Evolutionary conservation across 2,329 filamentous ascomycete genomes (phyloP), one percentile per base, ranked within the genome.

Genomic region (Nigrograna mackinnonii): DNA sequence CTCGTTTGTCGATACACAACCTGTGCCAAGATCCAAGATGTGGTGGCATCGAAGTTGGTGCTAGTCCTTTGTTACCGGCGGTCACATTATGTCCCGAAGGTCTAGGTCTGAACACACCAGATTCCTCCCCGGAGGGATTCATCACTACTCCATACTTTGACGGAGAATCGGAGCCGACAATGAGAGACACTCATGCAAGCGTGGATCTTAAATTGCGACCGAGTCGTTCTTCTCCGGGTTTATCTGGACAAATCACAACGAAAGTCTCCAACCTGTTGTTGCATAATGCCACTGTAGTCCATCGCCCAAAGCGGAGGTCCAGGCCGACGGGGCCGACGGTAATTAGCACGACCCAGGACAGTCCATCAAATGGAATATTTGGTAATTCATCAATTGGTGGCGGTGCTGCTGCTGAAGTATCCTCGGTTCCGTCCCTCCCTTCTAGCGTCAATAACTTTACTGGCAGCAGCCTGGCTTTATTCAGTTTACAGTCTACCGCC

Each of bases 161-260:
- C 51, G 63, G 65, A 36, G 63, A 66, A 31, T 67, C 61, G 7
- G 64, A 67, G 22, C 64, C 60, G 6, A 47, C 51, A 16, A 44
- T 57, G 34, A 42, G 39, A 20, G 22, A 37, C 4, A 22, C 43
- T 41, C n/a, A 44, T 44, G 14, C 45, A 47, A 22, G 44, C 52
- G 19, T 30, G 37, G 4, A 32, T 39, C 11, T 31, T 65, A 16
- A 54, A 61, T 14, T n/a, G n/a, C n/a, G n/a, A n/a, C 46, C 47
- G 6, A 66, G 57, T 32, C 56, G 50, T 22, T 67, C 65, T 0
- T 59, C 58, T 11, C 60, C 65, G 9, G 55, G 55, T 6, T 37
- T 68, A 1, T 60, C 60, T 1, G 46, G 44, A 17, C 61, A 62
- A 30, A 46, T 68, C 2, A 53, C 54, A 0, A 40, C 44, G 16